These are phyloP conservation scores for Eragrostis curvula DNA, from an alignment of 176 grass and related monocot species.

Conservation along the genomic window DNA sequence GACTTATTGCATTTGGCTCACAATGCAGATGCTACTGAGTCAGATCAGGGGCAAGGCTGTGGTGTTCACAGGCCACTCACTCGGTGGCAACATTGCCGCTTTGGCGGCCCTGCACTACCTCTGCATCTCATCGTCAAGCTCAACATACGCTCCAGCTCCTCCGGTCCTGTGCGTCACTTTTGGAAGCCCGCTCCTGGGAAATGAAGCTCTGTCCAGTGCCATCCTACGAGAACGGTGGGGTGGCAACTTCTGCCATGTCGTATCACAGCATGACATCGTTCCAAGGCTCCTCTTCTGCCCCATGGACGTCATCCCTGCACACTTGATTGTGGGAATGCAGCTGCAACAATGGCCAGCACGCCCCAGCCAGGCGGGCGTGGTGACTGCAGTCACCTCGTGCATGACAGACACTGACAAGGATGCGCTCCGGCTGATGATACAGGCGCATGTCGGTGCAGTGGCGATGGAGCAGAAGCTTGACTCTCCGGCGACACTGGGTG, in stretches of 20 bases:
- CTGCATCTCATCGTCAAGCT: constrained; percentile 59
- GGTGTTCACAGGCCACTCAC: constrained; percentile 85
- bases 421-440: constrained; percentile 52
- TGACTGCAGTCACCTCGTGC: constrained; percentile 7
- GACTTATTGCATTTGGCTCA: neutral
- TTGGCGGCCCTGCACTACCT: constrained; percentile 76
- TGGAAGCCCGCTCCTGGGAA: constrained; percentile 78
- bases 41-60: constrained; percentile 78
- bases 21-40: constrained; percentile 65
- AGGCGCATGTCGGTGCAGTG: constrained; percentile 41
- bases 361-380: neutral
- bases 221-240: constrained; percentile 76
- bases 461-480: constrained; percentile 60
- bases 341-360: constrained; percentile 42
- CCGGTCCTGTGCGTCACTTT: constrained; percentile 82
- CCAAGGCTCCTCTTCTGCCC: constrained; percentile 93
- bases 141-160: constrained; percentile 32
- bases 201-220: constrained; percentile 66
- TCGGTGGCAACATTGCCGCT: constrained; percentile 74
- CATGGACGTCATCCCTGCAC: constrained; percentile 30
- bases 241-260: constrained; percentile 81
- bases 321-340: constrained; percentile 53
- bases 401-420: constrained; percentile 48
- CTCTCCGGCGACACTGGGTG: neutral
- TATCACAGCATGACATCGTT: constrained; percentile 72